Base-by-base conservation (phyloP, 2,329 filamentous ascomycete species). In the Dothiorella sarmentorum region DNA sequence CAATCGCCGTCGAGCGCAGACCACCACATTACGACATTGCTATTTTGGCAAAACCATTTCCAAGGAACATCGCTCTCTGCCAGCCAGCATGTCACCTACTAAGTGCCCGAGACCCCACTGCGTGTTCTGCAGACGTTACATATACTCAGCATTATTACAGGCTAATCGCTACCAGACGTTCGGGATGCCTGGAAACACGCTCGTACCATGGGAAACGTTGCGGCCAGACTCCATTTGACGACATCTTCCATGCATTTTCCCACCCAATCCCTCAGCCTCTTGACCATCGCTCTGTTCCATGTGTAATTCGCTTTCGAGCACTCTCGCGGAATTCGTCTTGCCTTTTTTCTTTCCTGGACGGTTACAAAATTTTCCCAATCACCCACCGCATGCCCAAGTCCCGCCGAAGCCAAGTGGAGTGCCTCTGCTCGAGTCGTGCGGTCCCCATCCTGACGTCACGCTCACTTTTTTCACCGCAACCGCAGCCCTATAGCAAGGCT, bases 401-500 rank as follows among this genome's bases (percentile, higher is more conserved):
- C 29, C 29, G 29, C 7, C 9, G 7, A 31, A 9, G 29, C 29
- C 29, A 31, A 10, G 29, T 53, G 22, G 29, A 17, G 9, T 24
- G 11, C 7, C n/a, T n/a, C 24, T 20, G 22, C 4, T 13, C 22
- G 49, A 40, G 22, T 37, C 29, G 45, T 17, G 45, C 31, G 9
- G 31, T 15, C 35, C 17, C 49, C 33, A 37, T 29, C 22, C 49
- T 53, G 49, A 53, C 35, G 49, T 53, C 49, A 53, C 11, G 13
- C 22, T 15, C 15, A 7, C 22, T 29, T 17, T n/a, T 29, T 17
- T 17, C 17, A 33, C 35, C 20, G 15, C 11, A 40, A 7, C 18
- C 22, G 24, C 49, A 53, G 35, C 49, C 49, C 24, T 53, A 42
- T 13, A 17, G 22, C 33, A 53, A 40, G 49, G 49, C 49, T 38